Conservation (phyloP, 2,329 filamentous ascomycete species). For the Myriosclerotinia duriaeana region DNA sequence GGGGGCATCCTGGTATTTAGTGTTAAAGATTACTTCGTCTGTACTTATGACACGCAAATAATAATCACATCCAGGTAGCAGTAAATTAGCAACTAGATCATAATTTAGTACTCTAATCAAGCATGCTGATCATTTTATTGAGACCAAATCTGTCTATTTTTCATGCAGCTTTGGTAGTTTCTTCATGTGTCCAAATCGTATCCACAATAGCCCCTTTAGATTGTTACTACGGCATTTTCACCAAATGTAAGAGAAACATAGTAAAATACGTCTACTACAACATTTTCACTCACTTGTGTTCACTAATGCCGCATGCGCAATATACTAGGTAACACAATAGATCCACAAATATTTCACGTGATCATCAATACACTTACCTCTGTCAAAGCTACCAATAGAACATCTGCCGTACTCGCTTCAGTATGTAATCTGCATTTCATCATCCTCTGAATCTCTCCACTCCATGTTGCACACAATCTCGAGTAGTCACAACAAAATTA, state of each 20-base stretch:
- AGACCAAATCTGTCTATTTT: background rate
- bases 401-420: background rate
- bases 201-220: no score
- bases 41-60: background rate
- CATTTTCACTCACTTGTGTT: no score
- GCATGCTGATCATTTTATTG: background rate
- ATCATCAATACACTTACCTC: background rate
- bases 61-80: background rate
- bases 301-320: no score
- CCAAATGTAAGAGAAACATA: no score
- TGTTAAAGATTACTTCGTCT: background rate
- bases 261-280: no score
- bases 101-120: no score
- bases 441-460: background rate
- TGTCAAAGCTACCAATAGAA: background rate
- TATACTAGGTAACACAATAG: no score
- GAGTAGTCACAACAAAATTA: background rate
- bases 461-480: no score
- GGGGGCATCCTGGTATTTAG: background rate
- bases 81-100: no score
- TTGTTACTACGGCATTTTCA: background rate
- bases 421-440: background rate
- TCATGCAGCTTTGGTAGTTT: background rate
- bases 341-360: background rate
- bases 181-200: background rate